Conservation (phyloP, 768 basidiomycete species). For the Hericium erinaceus region DNA sequence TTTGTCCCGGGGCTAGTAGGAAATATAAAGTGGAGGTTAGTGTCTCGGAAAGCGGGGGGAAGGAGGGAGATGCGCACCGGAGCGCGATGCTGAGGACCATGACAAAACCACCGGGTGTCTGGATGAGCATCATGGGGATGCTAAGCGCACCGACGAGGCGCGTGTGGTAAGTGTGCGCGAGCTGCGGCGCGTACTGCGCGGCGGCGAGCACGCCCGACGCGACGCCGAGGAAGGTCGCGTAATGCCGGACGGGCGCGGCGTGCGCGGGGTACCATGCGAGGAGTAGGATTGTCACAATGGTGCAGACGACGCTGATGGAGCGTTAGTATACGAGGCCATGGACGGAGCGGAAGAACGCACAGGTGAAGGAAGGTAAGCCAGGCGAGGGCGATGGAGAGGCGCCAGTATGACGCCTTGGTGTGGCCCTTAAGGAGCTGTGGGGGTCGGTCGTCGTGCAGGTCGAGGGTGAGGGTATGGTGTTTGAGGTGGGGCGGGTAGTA, state of each 20-base stretch:
- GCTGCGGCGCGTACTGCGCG: conserved; percentile 84
- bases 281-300: conserved; percentile 54
- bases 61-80: conserved; percentile 29
- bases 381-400: conserved; percentile 63
- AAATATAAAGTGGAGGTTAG: neutral
- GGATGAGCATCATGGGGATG: conserved; percentile 93
- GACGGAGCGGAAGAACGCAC: conserved; percentile 34
- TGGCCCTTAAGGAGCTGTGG: conserved; percentile 37
- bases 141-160: conserved; percentile 88
- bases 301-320: conserved; percentile 38
- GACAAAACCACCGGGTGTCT: conserved; percentile 81
- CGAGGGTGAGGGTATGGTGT: conserved; percentile 39
- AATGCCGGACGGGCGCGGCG: conserved; percentile 23
- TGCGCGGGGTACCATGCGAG: conserved; percentile 34
- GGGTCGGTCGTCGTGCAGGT: conserved; percentile 32
- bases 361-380: conserved; percentile 66
- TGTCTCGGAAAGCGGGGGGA: neutral
- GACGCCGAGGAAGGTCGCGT: conserved; percentile 86
- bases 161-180: conserved; percentile 65
- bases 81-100: conserved; percentile 81
- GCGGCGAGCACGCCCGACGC: conserved; percentile 69
- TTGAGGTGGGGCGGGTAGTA: conserved; percentile 88
- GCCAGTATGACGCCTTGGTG: conserved; percentile 61
- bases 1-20: conserved; percentile 59
- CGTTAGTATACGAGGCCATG: neutral